A percentile compares a stretch with the other conserved stretches of the same genome.
These are phyloP conservation scores for Boletus fagicola DNA, from an alignment of 768 basidiomycete genomes.

Conservation along the genomic window DNA sequence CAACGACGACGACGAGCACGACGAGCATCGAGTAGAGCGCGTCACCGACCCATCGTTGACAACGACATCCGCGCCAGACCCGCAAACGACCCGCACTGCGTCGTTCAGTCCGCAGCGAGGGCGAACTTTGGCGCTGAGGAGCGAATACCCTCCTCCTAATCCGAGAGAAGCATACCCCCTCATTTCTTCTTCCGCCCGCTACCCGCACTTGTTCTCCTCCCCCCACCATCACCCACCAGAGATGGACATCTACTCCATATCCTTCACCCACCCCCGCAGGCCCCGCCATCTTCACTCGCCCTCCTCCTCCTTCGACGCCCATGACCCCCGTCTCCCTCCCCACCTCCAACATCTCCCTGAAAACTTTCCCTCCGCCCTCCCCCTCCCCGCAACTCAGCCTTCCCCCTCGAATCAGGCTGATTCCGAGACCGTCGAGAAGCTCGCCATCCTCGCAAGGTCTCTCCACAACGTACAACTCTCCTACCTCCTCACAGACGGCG, in stretches of 20 bases:
- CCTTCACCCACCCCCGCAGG: slow-evolving; percentile 88
- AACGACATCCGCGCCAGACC: slow-evolving; percentile 4
- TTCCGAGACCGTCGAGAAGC: slow-evolving; percentile 74
- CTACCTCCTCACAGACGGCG: slow-evolving; percentile 67
- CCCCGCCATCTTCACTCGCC: slow-evolving; percentile 61
- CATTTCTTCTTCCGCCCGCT: slow-evolving; percentile 4
- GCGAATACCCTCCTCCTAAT: slow-evolving; percentile 31
- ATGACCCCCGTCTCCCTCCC: slow-evolving; percentile 46
- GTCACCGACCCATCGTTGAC: slow-evolving; percentile 13
- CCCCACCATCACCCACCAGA: background rate
- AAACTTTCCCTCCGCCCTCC: slow-evolving; percentile 36
- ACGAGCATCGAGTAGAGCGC: slow-evolving; percentile 19
- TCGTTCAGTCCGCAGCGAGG: slow-evolving; percentile 2
- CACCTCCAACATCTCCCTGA: slow-evolving; percentile 37
- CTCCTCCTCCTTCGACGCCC: slow-evolving; percentile 62
- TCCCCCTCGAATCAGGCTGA: slow-evolving; percentile 43
- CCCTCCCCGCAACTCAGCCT: slow-evolving; percentile 38
- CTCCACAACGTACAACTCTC: slow-evolving; percentile 82
- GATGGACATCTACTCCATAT: slow-evolving; percentile 96
- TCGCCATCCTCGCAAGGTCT: slow-evolving; percentile 76
- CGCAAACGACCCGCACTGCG: background rate
- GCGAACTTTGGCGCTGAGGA: slow-evolving; percentile 20
- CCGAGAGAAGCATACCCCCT: slow-evolving; percentile 20
- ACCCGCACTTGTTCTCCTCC: slow-evolving; percentile 1
- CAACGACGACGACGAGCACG: slow-evolving; percentile 16